phyloP scores from a whole-genome alignment of 768 basidiomycete species.

The Boletus bicolor region DNA sequence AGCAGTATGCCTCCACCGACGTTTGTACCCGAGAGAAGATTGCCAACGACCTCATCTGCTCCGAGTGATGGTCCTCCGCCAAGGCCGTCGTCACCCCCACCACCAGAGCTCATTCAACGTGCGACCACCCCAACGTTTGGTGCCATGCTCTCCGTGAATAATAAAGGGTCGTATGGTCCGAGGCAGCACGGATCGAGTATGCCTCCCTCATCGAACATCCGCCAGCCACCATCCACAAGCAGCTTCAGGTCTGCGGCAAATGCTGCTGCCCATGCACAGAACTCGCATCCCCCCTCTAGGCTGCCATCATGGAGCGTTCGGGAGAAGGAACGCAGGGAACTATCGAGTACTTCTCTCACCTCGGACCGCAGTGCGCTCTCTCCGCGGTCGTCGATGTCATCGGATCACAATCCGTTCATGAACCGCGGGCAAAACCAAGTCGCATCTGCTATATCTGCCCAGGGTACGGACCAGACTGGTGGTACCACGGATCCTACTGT shows the following conservation, averaged over 20 bases:
- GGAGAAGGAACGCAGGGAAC: conserved; percentile 52
- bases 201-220: conserved; percentile 66
- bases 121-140: conserved; percentile 86
- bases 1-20: conserved; percentile 70
- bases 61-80: conserved; percentile 69
- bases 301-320: conserved; percentile 50
- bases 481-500: conserved; percentile 80
- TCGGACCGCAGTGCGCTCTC: conserved; percentile 69
- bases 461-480: conserved; percentile 23
- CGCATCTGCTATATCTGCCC: conserved; percentile 45
- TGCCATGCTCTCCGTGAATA: conserved; percentile 54
- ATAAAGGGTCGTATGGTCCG: conserved; percentile 42
- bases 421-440: conserved; percentile 36
- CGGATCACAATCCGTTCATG: conserved; percentile 58
- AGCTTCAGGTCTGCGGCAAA: conserved; percentile 78
- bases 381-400: conserved; percentile 80
- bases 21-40: conserved; percentile 69
- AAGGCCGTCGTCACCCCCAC: conserved; percentile 89
- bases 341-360: conserved; percentile 66
- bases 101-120: conserved; percentile 86
- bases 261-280: conserved; percentile 50
- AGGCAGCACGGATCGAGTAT: conserved; percentile 73
- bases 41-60: conserved; percentile 41
- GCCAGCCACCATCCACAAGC: conserved; percentile 72
- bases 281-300: conserved; percentile 39